Percentiles rank a stretch among this genome's conserved stretches.
phyloP scores from a whole-genome alignment of 2,329 filamentous ascomycete genomes.

The Fusarium kyushuense region DNA sequence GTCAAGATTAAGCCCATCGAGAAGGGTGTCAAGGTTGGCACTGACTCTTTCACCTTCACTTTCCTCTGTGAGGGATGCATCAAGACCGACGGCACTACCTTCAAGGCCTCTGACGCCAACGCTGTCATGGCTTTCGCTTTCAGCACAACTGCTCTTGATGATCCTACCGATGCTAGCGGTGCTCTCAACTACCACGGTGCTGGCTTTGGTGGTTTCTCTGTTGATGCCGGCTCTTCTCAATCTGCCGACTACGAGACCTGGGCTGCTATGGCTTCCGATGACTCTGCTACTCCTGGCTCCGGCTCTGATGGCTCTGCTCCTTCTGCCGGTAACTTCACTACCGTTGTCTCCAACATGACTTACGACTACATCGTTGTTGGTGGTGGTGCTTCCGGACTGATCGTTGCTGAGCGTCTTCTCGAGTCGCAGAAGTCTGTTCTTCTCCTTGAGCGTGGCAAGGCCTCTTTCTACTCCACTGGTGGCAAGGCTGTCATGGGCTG shows the following conservation, averaged over 20 bases:
- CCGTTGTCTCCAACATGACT: conserved; percentile 49
- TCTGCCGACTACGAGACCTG: conserved; percentile 57
- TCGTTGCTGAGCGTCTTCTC: conserved; percentile 68
- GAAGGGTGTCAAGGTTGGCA: conserved; percentile 68
- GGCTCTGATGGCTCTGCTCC: conserved; percentile 31
- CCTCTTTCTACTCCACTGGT: conserved; percentile 71
- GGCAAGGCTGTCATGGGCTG: conserved; percentile 74
- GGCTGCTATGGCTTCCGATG: conserved; percentile 59
- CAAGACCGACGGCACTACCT: conserved; percentile 59
- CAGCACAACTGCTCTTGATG: conserved; percentile 57
- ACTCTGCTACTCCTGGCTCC: conserved; percentile 47
- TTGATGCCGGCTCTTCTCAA: conserved; percentile 54
- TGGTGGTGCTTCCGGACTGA: conserved; percentile 71
- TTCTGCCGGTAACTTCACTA: conserved; percentile 47
- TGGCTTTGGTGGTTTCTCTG: conserved; percentile 59
- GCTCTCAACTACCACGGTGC: conserved; percentile 57
- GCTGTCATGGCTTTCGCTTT: conserved; percentile 69
- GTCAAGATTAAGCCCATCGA: conserved; percentile 63
- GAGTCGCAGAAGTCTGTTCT: conserved; percentile 74
- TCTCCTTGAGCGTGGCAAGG: conserved; percentile 66
- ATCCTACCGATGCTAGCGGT: conserved; percentile 50
- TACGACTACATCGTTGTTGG: conserved; percentile 75
- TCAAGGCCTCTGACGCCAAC: conserved; percentile 58
- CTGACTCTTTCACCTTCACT: conserved; percentile 70
- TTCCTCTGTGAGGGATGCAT: conserved; percentile 73